Evolutionary conservation across 176 grass and related monocot genomes (phyloP).

Genomic region (Aegilops sharonensis): DNA sequence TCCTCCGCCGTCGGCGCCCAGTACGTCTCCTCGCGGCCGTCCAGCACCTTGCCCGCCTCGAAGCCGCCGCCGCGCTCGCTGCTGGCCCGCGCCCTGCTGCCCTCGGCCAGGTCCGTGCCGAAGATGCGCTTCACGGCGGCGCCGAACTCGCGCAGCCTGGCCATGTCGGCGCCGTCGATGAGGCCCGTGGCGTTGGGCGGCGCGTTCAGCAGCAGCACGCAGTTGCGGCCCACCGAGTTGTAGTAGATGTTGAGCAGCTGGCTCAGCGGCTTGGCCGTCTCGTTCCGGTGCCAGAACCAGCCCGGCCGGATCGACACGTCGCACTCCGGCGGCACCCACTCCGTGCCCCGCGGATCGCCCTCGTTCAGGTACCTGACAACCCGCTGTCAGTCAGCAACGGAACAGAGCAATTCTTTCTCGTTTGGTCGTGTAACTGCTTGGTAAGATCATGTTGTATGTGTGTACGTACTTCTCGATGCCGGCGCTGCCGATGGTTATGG

Average conservation of each 20-base stretch:
- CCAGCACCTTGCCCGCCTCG: slow-evolving; percentile 56
- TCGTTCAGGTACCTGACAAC: slow-evolving; percentile 69
- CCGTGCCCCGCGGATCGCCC: slow-evolving; percentile 59
- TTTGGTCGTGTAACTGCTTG: neutral
- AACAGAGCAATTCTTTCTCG: neutral
- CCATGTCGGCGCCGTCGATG: slow-evolving; percentile 54
- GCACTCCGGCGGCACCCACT: slow-evolving; percentile 97
- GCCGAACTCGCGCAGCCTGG: slow-evolving; percentile 64
- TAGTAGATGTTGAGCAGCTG: slow-evolving; percentile 85
- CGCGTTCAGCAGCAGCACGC: slow-evolving; percentile 92
- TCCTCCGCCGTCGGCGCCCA: slow-evolving; percentile 51
- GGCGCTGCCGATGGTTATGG: slow-evolving; percentile 73
- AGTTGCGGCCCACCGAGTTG: slow-evolving; percentile 88
- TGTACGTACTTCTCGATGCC: slow-evolving; percentile 49
- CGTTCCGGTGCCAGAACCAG: slow-evolving; percentile 97
- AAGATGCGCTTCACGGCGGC: slow-evolving; percentile 59
- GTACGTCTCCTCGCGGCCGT: slow-evolving; percentile 66
- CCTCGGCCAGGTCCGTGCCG: slow-evolving; percentile 56
- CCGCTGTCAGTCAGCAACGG: neutral
- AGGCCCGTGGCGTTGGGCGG: slow-evolving; percentile 81
- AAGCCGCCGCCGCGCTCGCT: slow-evolving; percentile 70
- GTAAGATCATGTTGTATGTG: neutral
- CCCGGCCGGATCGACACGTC: slow-evolving; percentile 89
- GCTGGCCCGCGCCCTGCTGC: slow-evolving; percentile 53
- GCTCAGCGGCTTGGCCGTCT: slow-evolving; percentile 74